These are phyloP conservation scores for Candida yuanshanica DNA, from an alignment of 805 yeast genomes.

Conservation along the genomic window DNA sequence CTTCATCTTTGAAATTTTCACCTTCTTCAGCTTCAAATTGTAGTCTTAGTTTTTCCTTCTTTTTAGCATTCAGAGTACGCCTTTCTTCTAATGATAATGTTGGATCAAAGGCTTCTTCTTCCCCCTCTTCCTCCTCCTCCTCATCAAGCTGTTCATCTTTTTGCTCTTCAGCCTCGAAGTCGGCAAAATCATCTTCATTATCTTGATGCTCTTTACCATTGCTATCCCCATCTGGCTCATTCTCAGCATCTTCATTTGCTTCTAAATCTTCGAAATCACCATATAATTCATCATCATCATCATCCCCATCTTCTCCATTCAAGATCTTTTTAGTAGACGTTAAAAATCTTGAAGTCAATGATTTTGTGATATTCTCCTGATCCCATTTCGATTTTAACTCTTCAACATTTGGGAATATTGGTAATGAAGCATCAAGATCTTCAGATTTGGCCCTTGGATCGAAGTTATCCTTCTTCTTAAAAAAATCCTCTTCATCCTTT, in stretches of 20 bases:
- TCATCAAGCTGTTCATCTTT: slow-evolving; percentile 40
- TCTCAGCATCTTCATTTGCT: slow-evolving; percentile 26
- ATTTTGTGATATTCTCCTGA: slow-evolving; percentile 34
- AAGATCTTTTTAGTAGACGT: slow-evolving; percentile 43
- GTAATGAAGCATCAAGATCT: slow-evolving; percentile 34
- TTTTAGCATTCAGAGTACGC: slow-evolving; percentile 77
- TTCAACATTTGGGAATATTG: slow-evolving; percentile 35
- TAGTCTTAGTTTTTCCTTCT: slow-evolving; percentile 80
- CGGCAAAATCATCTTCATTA: slow-evolving; percentile 43
- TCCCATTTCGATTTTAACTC: slow-evolving; percentile 42
- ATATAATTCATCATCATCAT: slow-evolving; percentile 44
- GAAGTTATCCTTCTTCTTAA: slow-evolving; percentile 43
- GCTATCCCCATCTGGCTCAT: slow-evolving; percentile 23
- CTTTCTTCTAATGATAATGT: slow-evolving; percentile 59
- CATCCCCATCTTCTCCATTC: slow-evolving; percentile 28
- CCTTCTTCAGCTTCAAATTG: slow-evolving; percentile 85
- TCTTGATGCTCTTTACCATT: slow-evolving; percentile 4
- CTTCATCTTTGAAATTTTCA: slow-evolving; percentile 72
- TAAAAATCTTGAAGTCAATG: slow-evolving; percentile 43
- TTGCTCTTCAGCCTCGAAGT: slow-evolving; percentile 46
- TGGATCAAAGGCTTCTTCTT: slow-evolving; percentile 28
- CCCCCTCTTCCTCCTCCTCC: slow-evolving; percentile 35
- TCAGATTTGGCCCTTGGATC: slow-evolving; percentile 18
- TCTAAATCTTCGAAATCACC: slow-evolving; percentile 56
- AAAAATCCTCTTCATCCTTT: slow-evolving; percentile 48